Conservation (phyloP, 2,329 filamentous ascomycete species). For the Trichoderma breve region DNA sequence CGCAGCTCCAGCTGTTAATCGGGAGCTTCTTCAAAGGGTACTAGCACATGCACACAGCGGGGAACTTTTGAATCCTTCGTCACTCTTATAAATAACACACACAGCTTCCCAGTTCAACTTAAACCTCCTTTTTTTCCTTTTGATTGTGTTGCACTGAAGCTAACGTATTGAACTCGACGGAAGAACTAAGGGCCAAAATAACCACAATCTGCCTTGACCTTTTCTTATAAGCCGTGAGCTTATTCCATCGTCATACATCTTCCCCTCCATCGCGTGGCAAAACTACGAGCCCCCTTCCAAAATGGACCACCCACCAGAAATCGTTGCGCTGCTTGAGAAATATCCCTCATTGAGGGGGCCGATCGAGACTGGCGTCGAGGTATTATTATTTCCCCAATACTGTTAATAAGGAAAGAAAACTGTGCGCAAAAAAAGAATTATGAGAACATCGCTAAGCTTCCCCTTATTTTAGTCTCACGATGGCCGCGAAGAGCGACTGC, state of each 20-base stretch:
- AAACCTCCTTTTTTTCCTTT: background rate
- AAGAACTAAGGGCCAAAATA: background rate
- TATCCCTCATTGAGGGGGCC: constrained; percentile 1
- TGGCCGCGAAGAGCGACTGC: constrained; percentile 8
- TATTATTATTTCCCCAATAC: background rate
- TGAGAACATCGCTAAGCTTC: background rate
- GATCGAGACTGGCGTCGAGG: background rate
- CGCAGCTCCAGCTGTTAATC: background rate
- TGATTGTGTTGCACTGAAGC: background rate
- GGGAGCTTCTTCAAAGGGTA: background rate
- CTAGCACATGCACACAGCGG: background rate
- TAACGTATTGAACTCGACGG: background rate
- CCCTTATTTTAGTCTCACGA: background rate
- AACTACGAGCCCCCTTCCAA: background rate
- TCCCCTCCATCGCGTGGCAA: background rate
- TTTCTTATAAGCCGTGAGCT: background rate
- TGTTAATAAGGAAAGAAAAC: background rate
- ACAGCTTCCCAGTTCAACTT: background rate
- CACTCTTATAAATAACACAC: background rate
- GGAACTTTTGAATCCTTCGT: background rate
- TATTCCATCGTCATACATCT: background rate
- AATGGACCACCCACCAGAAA: constrained; percentile 5
- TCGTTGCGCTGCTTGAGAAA: constrained; percentile 1
- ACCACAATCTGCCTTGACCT: background rate
- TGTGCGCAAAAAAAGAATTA: background rate